Evolutionary conservation across 2,329 filamentous ascomycete species (phyloP), one percentile per base, ranked within the genome.

Genomic region (Aspergillus versicolor): DNA sequence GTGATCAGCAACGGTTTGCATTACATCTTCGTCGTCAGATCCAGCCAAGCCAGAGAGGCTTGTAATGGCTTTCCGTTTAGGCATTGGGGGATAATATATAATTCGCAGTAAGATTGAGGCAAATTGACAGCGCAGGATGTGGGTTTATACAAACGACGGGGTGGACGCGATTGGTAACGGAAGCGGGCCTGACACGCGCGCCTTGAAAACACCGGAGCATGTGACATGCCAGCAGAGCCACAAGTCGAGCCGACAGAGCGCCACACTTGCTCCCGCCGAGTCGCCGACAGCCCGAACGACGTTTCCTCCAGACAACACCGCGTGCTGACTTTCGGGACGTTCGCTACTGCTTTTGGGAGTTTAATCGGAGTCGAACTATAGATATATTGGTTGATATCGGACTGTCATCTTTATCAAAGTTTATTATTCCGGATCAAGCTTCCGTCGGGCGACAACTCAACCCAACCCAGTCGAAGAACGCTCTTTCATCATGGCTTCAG

Each of bases 21-120:
- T 67, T 7, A 72, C 61, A 52, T 77, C 75, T 37, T 79, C 76
- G 60, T 72, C 72, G 40, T 82, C 80, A 13, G 78, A 80, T 47
- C 78, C 79, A 9, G 81, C 65, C 21, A 82, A 63, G 9, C 73
- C 75, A 34, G 79, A 79, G 15, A 82, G 61, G 53, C 75, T 77
- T 34, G 76, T 66, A 13, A 70, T 60, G 7, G 70, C 73, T 59
- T 79, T 79, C 45, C 74, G 64, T 61, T 77, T 77, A 9, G 75
- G 72, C 73, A 77, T 77, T 53, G 40, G 17, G 30, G 12, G 24
- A 7, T 42, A 12, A 2, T 49, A 54, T 57, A 56, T 52, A 47
- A 51, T 52, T 17, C 22, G 17, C 30, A 27, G 47, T 54, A 54
- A 43, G 34, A 30, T 46, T 24, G 21, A 40, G 45, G 17, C 19